These are phyloP conservation scores for Linum usitatissimum DNA, from an alignment of 345 rosid genomes.

Conservation along the genomic window DNA sequence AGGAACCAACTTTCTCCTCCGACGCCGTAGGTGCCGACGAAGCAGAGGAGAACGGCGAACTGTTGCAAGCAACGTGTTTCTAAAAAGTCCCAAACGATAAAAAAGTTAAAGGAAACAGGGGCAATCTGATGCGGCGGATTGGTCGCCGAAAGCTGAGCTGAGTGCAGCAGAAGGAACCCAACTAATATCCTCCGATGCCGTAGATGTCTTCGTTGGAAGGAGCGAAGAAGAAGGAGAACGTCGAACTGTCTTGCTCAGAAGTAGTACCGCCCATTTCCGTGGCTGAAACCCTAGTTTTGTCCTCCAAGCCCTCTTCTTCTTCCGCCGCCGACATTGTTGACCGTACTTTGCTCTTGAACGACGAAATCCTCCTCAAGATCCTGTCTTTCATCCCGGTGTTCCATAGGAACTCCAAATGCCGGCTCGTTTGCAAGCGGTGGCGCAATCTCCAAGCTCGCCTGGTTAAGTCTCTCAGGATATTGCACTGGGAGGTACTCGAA, in stretches of 20 bases:
- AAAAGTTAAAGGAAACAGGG: too few species aligned
- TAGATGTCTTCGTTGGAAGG: background rate
- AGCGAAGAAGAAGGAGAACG: background rate
- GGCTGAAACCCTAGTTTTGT: background rate
- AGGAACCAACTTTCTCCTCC: background rate
- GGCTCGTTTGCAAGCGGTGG: slow-evolving; percentile 1
- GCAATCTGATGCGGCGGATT: background rate
- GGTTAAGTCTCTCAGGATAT: background rate
- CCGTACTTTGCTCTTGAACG: slow-evolving; percentile 1
- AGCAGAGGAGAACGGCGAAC: background rate
- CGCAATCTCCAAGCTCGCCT: background rate
- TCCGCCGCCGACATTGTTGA: background rate
- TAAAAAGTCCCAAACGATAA: background rate
- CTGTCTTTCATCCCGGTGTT: background rate
- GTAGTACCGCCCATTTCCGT: background rate
- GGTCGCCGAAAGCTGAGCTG: background rate
- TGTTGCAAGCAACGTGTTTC: too few species aligned
- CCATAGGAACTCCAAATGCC: background rate
- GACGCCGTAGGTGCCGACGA: background rate
- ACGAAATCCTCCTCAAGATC: background rate
- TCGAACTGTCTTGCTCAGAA: too few species aligned
- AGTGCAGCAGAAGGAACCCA: background rate
- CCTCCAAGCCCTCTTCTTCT: too few species aligned
- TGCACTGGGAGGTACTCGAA: background rate
- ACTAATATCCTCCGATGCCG: background rate